Evolutionary conservation across 179 eudicot genomes (phyloP).

Genomic region (Silene coronaria): DNA sequence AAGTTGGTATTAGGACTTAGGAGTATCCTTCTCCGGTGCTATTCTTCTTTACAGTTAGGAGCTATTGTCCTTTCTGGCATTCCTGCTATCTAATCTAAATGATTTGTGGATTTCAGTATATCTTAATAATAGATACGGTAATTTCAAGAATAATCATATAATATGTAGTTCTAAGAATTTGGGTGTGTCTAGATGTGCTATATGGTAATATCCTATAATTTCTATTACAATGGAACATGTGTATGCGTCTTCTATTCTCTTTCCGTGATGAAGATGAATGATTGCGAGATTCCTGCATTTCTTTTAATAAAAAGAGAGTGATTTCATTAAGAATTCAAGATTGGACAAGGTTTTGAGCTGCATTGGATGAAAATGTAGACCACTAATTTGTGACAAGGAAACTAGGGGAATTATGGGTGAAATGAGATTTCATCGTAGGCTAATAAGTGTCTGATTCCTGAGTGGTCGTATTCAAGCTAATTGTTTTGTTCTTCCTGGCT

Average conservation of each 20-base stretch:
- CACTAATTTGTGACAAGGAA: not conserved
- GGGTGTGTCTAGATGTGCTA: not conserved
- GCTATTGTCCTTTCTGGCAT: not conserved
- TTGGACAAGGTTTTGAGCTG: not conserved
- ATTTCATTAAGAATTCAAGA: not conserved
- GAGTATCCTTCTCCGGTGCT: not conserved
- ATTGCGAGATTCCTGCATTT: not conserved
- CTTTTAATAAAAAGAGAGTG: not conserved
- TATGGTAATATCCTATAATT: not conserved
- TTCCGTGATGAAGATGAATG: too few relatives aligned
- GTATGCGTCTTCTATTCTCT: not conserved
- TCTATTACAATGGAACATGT: not conserved
- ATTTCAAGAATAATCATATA: not conserved
- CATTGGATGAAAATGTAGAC: not conserved
- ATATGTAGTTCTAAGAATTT: not conserved
- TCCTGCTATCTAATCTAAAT: not conserved
- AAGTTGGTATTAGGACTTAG: not conserved
- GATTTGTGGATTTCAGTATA: too few relatives aligned
- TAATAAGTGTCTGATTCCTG: not conserved
- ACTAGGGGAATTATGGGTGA: not conserved
- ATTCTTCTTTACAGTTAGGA: not conserved
- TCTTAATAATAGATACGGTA: too few relatives aligned
- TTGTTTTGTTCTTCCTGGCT: not conserved
- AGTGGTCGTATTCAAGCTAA: not conserved
- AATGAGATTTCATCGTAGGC: not conserved